Evolutionary conservation across 805 yeast species (phyloP).

Genomic region (Diddensiella caesifluorescens): DNA sequence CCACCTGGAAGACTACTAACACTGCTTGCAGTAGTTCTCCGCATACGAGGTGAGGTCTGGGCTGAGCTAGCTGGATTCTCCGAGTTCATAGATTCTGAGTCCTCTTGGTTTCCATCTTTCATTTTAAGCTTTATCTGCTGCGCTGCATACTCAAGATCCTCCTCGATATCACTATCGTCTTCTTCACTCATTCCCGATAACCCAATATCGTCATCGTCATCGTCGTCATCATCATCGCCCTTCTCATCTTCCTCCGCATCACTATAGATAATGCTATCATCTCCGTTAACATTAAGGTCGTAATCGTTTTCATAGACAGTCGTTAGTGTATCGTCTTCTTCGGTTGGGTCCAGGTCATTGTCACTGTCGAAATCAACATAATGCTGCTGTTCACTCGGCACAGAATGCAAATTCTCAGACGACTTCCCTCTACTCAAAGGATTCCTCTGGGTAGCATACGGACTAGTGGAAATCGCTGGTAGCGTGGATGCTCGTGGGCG

Average conservation of each 20-base stretch:
- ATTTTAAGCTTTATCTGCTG: conserved; percentile 27
- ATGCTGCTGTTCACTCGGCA: too few relatives aligned
- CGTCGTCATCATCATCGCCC: conserved; percentile 28
- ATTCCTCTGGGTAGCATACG: background rate
- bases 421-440: conserved; percentile 3
- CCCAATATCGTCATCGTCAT: conserved; percentile 25
- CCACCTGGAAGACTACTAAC: background rate
- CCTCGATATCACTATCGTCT: conserved; percentile 39
- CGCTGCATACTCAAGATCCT: conserved; percentile 35
- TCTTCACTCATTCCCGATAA: conserved; percentile 31
- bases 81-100: conserved; percentile 7
- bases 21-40: conserved; percentile 11
- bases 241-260: conserved; percentile 26
- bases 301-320: conserved; percentile 17
- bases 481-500: conserved; percentile 12
- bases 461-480: conserved; percentile 2
- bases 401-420: too few relatives aligned
- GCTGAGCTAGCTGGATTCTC: conserved; percentile 11
- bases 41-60: conserved; percentile 15
- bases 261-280: conserved; percentile 22
- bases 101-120: conserved; percentile 12
- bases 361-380: conserved; percentile 5
- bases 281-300: conserved; percentile 18
- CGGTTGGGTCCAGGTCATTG: conserved; percentile 1
- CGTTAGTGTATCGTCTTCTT: conserved; percentile 8